Percentiles rank a stretch among this genome's conserved stretches.
Evolutionary conservation across 2,329 filamentous ascomycete species (phyloP).

Genomic region (Aspergillus sp.): DNA sequence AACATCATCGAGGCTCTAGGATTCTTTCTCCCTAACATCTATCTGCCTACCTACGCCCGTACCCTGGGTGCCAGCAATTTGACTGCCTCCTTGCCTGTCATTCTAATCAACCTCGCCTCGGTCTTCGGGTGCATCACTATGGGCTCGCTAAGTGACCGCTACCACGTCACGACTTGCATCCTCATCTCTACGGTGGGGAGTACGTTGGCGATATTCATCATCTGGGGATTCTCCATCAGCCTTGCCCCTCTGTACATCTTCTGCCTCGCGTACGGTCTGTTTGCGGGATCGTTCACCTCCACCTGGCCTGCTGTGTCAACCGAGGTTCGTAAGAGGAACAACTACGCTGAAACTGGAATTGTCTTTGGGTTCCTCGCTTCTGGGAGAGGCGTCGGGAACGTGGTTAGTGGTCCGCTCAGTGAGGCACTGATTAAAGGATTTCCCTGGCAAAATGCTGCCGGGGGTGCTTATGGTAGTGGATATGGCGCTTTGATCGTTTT

Average conservation of each 20-base stretch:
- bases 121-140: conserved; percentile 30
- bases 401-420: conserved; percentile 49
- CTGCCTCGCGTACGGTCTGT: conserved; percentile 41
- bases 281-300: conserved; percentile 39
- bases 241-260: conserved; percentile 40
- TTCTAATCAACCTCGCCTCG: conserved; percentile 25
- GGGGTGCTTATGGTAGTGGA: conserved; percentile 23
- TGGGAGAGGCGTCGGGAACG: conserved; percentile 48
- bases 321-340: conserved; percentile 33
- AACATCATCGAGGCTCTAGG: conserved; percentile 35
- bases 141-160: conserved; percentile 38
- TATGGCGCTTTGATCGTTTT: conserved; percentile 25
- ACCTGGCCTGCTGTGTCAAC: conserved; percentile 44
- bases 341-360: conserved; percentile 41
- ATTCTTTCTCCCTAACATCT: conserved; percentile 34
- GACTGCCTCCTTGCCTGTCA: conserved; percentile 24
- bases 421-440: conserved; percentile 31
- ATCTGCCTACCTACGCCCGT: conserved; percentile 34
- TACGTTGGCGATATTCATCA: conserved; percentile 36
- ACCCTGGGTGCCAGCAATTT: conserved; percentile 17
- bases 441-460: conserved; percentile 18
- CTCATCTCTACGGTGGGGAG: conserved; percentile 39
- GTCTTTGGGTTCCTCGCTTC: conserved; percentile 46
- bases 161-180: conserved; percentile 35
- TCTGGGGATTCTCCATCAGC: conserved; percentile 45